Base-by-base conservation (phyloP, 176 grass and related monocot species). In the Rhynchospora tenuis region DNA sequence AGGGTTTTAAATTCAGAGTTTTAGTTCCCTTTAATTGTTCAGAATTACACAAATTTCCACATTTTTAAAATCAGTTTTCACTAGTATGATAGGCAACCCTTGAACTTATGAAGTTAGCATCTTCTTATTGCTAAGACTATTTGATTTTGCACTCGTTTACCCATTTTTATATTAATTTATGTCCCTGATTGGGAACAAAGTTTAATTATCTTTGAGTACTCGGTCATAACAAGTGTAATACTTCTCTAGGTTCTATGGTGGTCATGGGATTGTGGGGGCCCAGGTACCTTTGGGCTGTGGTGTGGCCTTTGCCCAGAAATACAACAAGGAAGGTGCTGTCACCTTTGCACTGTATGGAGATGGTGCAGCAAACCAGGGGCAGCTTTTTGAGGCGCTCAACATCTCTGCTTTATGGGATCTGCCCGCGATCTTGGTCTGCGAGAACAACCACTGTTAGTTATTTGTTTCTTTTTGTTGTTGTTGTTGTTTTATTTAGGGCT, bases 381-480 rank as follows among this genome's bases (percentile, higher is more conserved):
- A 98, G 91, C 91, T 98, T 4, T 98, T 98, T 22, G 93, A 98
- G 92, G 96, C 96, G 15, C 93, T 98, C 28, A 98, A 98, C 59
- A 95, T 98, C 73, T 92, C 96, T 42, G 96, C 93, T 63, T 90
- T 98, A 28, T 98, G 91, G 93, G 90, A 98, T 56, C 87, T 93
- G 62, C 96, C 96, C 4, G 89, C 85, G 8, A 58, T 98, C 0
- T 81, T 98, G 13, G 89, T 98, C 89, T 98, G 96, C 96, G 96
- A 98, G 91, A 98, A 98, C 79, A 98, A 98, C 52, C 96, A 98
- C 69, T 98, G 91, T 98, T 42, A 88, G 85, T 84, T 71, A 0
- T 14, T 86, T 20, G 9, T 12, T 24, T 12, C 19, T 8, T 16
- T n/a, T 45, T 47, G 7, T 2, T 52, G 3, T 70, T 44, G 56